Base-by-base conservation (phyloP, 257 asterid species). In the Galeopsis tetrahit region DNA sequence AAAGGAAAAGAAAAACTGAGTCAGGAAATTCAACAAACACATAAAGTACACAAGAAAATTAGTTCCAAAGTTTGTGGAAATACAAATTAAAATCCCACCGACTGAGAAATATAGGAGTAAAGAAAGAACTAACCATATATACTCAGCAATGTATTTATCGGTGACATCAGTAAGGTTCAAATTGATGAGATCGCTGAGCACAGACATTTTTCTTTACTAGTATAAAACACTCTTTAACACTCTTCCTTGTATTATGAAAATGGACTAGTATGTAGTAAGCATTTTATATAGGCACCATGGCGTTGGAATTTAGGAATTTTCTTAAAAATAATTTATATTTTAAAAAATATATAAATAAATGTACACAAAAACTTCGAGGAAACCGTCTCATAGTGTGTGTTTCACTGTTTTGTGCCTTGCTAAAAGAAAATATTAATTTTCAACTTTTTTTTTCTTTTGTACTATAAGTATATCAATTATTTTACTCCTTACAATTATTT, bases 141-240 rank as follows among this genome's bases (percentile, higher is more conserved):
- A 91, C 69, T 91, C 96, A 0, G 89, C 96, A 10, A 89, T 87
- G 75, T 61, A 58, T 61, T 91, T 91, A 2, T 80, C 74, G 34
- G 93, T 85, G 51, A 71, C 63, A 4, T 84, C 91, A 38, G 96
- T 74, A 14, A 91, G 83, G 74, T 89, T 61, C 81, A 91, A 75
- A 81, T 86, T 87, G 79, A 83, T 72, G 81, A 91, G 88, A 84
- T 89, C 90, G 52, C 69, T 71, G 7, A 89, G 86, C 32, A 71
- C 70, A 77, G 97, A 66, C 97, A 91, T 91, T 0, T 69, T 68
- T 8, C 36, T 42, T 6, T n/a, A 2, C 43, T 8, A n/a, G n/a
- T n/a, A 51, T 2, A 49, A 49, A 49, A 3, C 52, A 46, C 15
- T 46, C 4, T n/a, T 49, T n/a, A n/a, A n/a, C 28, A 6, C 1